Percentiles rank a stretch among this genome's conserved stretches.
Conservation (phyloP, 139 green algal species). For the Spirogloea muscicola region DNA sequence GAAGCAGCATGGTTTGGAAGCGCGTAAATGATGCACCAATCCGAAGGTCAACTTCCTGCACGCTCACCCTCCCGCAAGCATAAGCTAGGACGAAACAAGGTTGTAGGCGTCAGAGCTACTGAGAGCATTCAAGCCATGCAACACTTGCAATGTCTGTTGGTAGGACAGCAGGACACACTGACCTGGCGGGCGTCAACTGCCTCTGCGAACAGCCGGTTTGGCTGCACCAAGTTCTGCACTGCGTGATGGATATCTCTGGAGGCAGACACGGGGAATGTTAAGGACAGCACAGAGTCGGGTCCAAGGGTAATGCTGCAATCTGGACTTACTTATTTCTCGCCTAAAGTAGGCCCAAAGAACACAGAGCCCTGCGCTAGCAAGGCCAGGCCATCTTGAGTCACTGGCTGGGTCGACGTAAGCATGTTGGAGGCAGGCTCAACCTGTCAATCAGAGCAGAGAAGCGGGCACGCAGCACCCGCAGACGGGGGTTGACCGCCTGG, state of each 20-base stretch:
- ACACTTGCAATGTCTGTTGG: no score
- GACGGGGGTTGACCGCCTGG: slow-evolving; percentile 19
- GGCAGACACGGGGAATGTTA: no score
- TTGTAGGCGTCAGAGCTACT: not conserved
- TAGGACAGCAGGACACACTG: not conserved
- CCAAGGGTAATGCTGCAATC: no score
- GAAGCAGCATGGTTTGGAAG: slow-evolving; percentile 90
- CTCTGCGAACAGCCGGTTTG: slow-evolving; percentile 69
- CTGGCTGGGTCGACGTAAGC: not conserved
- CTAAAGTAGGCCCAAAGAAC: no score
- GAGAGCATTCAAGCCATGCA: not conserved
- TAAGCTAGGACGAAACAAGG: not conserved
- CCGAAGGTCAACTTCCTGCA: slow-evolving; percentile 87
- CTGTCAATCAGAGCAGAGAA: slow-evolving; percentile 69
- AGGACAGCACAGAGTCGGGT: no score
- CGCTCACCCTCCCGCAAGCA: no score
- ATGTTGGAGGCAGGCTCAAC: slow-evolving; percentile 3
- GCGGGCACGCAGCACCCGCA: slow-evolving; percentile 62
- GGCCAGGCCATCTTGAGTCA: no score
- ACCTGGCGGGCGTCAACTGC: slow-evolving; percentile 83
- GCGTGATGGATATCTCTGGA: slow-evolving; percentile 46
- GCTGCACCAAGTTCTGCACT: slow-evolving; percentile 45
- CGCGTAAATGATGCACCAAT: slow-evolving; percentile 93
- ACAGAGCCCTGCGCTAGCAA: no score
- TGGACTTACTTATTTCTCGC: no score